Percentiles rank a stretch among this genome's conserved stretches.
Evolutionary conservation across 495 filamentous ascomycete species (phyloP).

Genomic region (Aspergillus incahuasiensis): DNA sequence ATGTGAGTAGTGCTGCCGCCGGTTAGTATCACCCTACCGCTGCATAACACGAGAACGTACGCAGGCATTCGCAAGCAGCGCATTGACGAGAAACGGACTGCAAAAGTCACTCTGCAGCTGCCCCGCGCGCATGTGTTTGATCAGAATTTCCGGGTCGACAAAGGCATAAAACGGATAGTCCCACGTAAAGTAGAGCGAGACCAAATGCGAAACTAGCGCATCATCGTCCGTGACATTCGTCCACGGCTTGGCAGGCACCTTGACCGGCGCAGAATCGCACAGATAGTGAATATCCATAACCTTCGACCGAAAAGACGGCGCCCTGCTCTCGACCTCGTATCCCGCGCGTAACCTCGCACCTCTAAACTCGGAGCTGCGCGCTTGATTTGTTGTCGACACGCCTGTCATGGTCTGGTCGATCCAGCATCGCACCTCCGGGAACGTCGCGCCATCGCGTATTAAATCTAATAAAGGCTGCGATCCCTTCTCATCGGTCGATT

Average conservation of each 20-base stretch:
- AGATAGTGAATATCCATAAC: conserved; percentile 16
- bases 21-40: neutral
- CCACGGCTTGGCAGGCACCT: conserved; percentile 33
- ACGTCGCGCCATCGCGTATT: conserved; percentile 3
- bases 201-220: conserved; percentile 42
- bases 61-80: conserved; percentile 37
- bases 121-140: conserved; percentile 30
- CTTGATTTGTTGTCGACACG: neutral
- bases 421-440: conserved; percentile 7
- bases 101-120: conserved; percentile 32
- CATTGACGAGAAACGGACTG: conserved; percentile 43
- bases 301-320: conserved; percentile 8
- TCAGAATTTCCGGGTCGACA: conserved; percentile 33
- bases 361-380: neutral
- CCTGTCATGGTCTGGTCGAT: conserved; percentile 1
- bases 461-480: neutral
- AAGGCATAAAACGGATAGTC: conserved; percentile 38
- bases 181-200: conserved; percentile 47
- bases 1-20: conserved; percentile 25
- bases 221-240: conserved; percentile 43
- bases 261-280: conserved; percentile 7
- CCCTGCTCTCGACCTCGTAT: conserved; percentile 8
- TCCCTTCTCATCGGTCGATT: neutral
- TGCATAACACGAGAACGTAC: conserved; percentile 10
- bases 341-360: neutral